Evolutionary conservation across 2,329 filamentous ascomycete genomes (phyloP), one percentile per base, ranked within the genome.

Genomic region (Dryadomyces quercus-mongolicae): DNA sequence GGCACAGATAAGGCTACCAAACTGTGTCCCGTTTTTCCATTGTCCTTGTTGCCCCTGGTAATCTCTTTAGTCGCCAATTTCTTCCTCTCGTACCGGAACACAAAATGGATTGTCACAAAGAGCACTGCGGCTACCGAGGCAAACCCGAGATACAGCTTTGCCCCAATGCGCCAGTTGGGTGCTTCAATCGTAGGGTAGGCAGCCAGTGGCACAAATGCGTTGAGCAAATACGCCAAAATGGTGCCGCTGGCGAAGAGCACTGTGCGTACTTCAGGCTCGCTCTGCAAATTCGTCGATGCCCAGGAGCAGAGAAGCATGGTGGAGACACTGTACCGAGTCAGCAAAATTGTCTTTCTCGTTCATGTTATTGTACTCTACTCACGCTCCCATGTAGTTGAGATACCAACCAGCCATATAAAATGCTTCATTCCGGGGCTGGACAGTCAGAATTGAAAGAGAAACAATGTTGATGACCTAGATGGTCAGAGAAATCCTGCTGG

Each of bases 371-470:
- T 31, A 4, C 25, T 31, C 25, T 31, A 42, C 52, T 45, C 15
- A 56, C 55, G 40, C 55, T 56, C 55, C 55, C 5, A 56, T 43
- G 21, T 40, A 56, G 36, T 56, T 56, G 25, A 56, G 21, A 22
- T 54, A 56, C 55, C 55, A 56, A 16, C 55, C 55, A 10, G 52
- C 55, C 52, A 56, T 54, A 45, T 56, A 56, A 16, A 34, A 22
- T 5, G 36, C 13, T 15, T 54, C n/a, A 7, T 49, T 54, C 15
- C 22, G 40, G 4, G 55, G 55, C 5, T 49, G 51, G 21, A 52
- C 20, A 5, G 52, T 54, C 6, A 56, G 44, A 16, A 56, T 56
- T 6, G 47, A 31, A 25, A 56, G 55, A 2, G 55, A 56, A 12
- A 38, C 34, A 34, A 56, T 56, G 15, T 50, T 56, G 25, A 56